Percentiles rank a stretch among this genome's conserved stretches.
phyloP scores from a whole-genome alignment of 192 early-diverging fungal genomes.

The Coemansia sp. region DNA sequence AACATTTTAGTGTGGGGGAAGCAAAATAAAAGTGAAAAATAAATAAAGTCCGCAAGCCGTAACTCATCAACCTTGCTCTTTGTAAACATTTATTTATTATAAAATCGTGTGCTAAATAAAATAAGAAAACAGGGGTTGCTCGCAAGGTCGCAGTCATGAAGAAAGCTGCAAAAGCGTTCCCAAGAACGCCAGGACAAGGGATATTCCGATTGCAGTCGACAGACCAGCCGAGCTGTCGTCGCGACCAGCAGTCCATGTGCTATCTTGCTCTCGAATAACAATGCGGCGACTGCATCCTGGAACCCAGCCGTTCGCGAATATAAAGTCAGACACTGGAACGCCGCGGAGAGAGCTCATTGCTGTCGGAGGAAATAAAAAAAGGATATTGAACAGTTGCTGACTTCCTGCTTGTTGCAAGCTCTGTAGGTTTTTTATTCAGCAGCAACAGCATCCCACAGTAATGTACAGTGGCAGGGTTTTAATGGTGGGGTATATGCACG shows the following conservation, averaged over 20 bases:
- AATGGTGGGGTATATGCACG: background rate
- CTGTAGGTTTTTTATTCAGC: no score
- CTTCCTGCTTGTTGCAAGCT: background rate
- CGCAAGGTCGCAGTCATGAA: background rate
- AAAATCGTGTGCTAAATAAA: no score
- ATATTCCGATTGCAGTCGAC: conserved; percentile 21
- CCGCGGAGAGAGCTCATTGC: conserved; percentile 15
- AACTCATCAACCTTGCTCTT: no score
- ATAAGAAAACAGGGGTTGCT: no score
- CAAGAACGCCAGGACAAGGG: conserved; percentile 24
- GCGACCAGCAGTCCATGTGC: conserved; percentile 35
- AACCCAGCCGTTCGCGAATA: conserved; percentile 46
- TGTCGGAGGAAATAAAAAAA: background rate
- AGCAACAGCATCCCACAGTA: no score
- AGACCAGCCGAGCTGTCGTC: conserved; percentile 27
- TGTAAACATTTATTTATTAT: no score
- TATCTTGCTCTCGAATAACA: conserved; percentile 26
- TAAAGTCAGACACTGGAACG: conserved; percentile 23
- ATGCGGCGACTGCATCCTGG: conserved; percentile 38
- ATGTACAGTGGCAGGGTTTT: no score
- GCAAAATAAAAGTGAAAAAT: background rate
- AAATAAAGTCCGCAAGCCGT: background rate
- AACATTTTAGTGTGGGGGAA: no score
- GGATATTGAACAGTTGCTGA: no score
- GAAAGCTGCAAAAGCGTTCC: conserved; percentile 33